Percentiles rank a stretch among this genome's conserved stretches.
phyloP scores from a whole-genome alignment of 2,329 filamentous ascomycete species.

The Camptophora hylomeconis region DNA sequence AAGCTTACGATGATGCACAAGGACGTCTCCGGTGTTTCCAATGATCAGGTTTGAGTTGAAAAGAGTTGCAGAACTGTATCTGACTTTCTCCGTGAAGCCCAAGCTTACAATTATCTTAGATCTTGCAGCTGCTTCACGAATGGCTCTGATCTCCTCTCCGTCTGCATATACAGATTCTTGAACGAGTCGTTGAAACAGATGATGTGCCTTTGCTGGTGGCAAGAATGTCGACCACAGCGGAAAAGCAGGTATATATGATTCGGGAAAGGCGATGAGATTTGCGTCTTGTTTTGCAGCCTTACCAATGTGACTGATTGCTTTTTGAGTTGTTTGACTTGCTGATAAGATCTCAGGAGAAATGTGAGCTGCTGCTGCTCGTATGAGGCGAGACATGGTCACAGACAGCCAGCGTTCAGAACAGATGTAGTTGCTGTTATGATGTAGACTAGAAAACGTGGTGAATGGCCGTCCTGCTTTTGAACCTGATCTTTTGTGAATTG shows the following conservation, averaged over 20 bases:
- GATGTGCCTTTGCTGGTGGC: conserved; percentile 38
- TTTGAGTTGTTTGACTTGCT: conserved; percentile 32
- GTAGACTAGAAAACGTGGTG: too few relatives aligned
- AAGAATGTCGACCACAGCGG: conserved; percentile 38
- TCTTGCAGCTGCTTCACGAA: conserved; percentile 28
- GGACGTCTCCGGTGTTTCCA: conserved; percentile 28
- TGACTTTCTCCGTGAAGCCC: conserved; percentile 37
- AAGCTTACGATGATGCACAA: conserved; percentile 42
- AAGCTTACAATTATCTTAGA: conserved; percentile 31
- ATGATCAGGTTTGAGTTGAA: conserved; percentile 42
- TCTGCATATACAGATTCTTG: conserved; percentile 33
- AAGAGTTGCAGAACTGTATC: conserved; percentile 31
- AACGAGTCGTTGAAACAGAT: conserved; percentile 35
- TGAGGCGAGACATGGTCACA: too few relatives aligned
- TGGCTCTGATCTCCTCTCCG: conserved; percentile 32
- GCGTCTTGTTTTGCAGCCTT: conserved; percentile 31
- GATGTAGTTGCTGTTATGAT: too few relatives aligned
- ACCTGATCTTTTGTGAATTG: too few relatives aligned
- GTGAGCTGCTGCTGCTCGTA: conserved; percentile 20
- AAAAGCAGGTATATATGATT: conserved; percentile 41
- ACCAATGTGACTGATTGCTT: conserved; percentile 33
- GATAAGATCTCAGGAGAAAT: conserved; percentile 35
- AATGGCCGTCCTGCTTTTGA: too few relatives aligned
- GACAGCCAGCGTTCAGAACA: too few relatives aligned
- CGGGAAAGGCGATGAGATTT: conserved; percentile 41